Evolutionary conservation across 2,329 filamentous ascomycete species (phyloP), one percentile per base, ranked within the genome.

Genomic region (Aspergillus sp.): DNA sequence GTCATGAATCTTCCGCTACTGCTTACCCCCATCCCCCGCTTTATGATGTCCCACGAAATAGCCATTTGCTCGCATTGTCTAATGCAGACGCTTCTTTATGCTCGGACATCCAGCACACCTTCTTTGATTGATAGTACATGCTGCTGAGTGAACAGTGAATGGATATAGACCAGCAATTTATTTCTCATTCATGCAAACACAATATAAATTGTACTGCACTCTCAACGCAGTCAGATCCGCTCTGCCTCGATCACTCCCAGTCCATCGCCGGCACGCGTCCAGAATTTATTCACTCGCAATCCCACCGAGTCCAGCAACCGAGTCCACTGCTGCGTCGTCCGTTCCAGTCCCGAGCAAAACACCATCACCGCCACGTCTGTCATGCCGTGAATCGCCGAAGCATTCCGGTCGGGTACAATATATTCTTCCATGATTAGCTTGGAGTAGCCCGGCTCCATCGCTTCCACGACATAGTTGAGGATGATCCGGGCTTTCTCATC

Each of bases 301-400:
- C 69, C 66, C 2, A 63, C 63, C 3, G 63, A 65, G 5, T 53
- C 17, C 1, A 71, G 50, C 5, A 71, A 27, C 25, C 62, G 61
- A 4, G 27, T 58, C 66, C 65, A 71, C 3, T 61, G 58, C 21
- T 63, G 58, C 5, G 63, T 59, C 1, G 68, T 69, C n/a, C 68
- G 61, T 59, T 70, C 66, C 1, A 68, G 27, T 4, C 68, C 68
- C 3, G 68, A 64, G 32, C 67, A 67, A 36, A 70, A 70, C 3
- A 68, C 64, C 68, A 71, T 70, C 8, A 71, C 67, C 4, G 62
- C 64, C 49, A 70, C 55, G 52, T 71, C 70, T 15, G 64, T 69
- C 59, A 68, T 65, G 10, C 64, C 62, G 19, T 62, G 57, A 3
- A 67, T 55, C 5, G 53, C 25, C 1, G 58, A 55, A 2, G 66